Base-by-base conservation (phyloP, 805 yeast species). In the Clavispora santaluciae region DNA sequence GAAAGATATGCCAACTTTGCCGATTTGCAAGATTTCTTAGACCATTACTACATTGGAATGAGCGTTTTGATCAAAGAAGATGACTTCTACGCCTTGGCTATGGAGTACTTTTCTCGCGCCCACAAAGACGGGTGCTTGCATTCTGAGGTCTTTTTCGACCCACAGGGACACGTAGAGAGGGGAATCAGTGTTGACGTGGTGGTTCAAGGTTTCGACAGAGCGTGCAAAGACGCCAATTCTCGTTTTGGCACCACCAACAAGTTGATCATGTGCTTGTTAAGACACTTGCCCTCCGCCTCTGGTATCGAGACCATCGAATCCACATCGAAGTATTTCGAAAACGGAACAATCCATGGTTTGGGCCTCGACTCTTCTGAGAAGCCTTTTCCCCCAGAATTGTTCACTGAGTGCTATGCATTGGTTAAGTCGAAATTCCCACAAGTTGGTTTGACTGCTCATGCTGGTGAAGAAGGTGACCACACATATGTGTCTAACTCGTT, bases 391-490 rank as follows among this genome's bases (percentile, higher is more conserved):
- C 91, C 95, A 9, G 70, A 75, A 38, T 56, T 82, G 36, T 86
- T 85, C 54, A 64, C 63, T 11, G 85, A 82, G 36, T 81, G 88
- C 57, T 86, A 81, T 58, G 51, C 61, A 8, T 53, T 58, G 16
- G 73, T 84, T 6, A 68, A 66, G 40, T 63, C 67, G 18, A 56
- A 67, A 31, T 75, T 69, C 54, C 78, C 82, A 18, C 63, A 75
- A 18, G 73, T 81, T 41, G 73, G 78, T 29, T 68, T 83, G 40
- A 86, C 95, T 26, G 91, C 95, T 2, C 95, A 86, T 55, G 95
- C 93, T 2, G 95, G 95, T 53, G 95, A 86, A 63, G 95, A 86
- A 66, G 95, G 91, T 39, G 86, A 83, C 48, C 79, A 87, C 31
- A 73, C 77, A n/a, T 84, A 68, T 50, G 85, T 86, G 21, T 43